Percentiles rank a stretch among this genome's conserved stretches.
Conservation (phyloP, 2,329 filamentous ascomycete species). For the Trichoderma sp. region DNA sequence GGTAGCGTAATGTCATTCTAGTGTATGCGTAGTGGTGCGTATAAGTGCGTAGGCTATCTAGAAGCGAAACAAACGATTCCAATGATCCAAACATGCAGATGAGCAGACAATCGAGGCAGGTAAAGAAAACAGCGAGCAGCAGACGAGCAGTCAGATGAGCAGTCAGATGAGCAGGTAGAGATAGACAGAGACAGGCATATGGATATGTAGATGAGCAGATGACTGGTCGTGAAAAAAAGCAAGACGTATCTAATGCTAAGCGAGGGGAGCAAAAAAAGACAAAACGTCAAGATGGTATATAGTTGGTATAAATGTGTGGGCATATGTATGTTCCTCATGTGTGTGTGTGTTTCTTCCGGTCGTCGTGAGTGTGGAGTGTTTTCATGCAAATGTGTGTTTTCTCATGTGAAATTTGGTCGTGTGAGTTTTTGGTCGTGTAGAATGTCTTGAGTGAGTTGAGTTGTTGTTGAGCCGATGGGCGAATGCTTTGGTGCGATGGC, state of each 20-base stretch:
- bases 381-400: no score
- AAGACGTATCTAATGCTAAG: conserved; percentile 21
- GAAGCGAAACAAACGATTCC: neutral
- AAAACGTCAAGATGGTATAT: conserved; percentile 12
- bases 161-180: no score
- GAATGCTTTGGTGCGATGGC: neutral
- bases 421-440: neutral
- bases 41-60: conserved; percentile 21
- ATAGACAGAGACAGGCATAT: no score
- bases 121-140: no score
- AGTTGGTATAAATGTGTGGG: conserved; percentile 3
- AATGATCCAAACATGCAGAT: no score
- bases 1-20: conserved; percentile 25
- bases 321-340: conserved; percentile 11
- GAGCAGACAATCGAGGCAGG: no score
- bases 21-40: neutral
- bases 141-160: no score
- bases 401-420: no score
- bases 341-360: no score
- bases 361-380: no score
- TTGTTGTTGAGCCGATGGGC: conserved; percentile 8
- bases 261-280: neutral
- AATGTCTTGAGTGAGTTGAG: no score
- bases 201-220: no score
- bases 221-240: neutral